Conservation (phyloP, 2,329 filamentous ascomycete species). For the Diaporthe nobilis region DNA sequence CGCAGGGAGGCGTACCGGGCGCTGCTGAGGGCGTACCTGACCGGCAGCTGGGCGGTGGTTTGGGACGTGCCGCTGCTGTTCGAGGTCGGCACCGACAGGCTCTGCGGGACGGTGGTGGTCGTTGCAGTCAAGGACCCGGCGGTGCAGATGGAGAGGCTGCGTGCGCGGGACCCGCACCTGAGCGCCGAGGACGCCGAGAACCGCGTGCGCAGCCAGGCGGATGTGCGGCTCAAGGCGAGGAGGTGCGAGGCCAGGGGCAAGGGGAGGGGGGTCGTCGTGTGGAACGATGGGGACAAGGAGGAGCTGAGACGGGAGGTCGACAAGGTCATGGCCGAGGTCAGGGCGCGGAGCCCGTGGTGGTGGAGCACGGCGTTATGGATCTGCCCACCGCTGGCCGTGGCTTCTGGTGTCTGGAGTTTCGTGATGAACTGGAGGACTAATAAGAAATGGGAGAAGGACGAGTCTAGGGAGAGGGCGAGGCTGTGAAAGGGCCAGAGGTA, state of each 20-base stretch:
- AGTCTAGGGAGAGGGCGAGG: slow-evolving; percentile 62
- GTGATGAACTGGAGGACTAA: slow-evolving; percentile 80
- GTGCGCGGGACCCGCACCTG: slow-evolving; percentile 82
- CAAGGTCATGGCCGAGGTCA: slow-evolving; percentile 75
- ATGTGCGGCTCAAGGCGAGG: slow-evolving; percentile 86
- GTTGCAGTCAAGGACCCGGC: slow-evolving; percentile 86
- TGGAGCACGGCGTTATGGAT: slow-evolving; percentile 82
- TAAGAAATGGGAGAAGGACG: slow-evolving; percentile 76
- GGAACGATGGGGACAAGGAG: slow-evolving; percentile 86
- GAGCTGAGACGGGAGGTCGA: slow-evolving; percentile 78
- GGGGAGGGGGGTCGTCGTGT: slow-evolving; percentile 83
- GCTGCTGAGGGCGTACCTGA: slow-evolving; percentile 80
- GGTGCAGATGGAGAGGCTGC: slow-evolving; percentile 85
- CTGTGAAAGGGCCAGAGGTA: slow-evolving; percentile 49
- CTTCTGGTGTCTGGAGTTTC: slow-evolving; percentile 78
- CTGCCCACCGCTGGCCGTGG: slow-evolving; percentile 81
- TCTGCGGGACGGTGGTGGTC: slow-evolving; percentile 89
- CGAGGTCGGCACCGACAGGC: slow-evolving; percentile 86
- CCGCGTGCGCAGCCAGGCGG: slow-evolving; percentile 87
- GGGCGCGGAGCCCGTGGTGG: slow-evolving; percentile 78
- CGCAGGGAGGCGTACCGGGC: slow-evolving; percentile 83
- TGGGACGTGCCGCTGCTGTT: slow-evolving; percentile 94
- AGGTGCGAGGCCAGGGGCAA: slow-evolving; percentile 76
- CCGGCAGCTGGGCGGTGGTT: slow-evolving; percentile 88
- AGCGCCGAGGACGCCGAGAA: slow-evolving; percentile 89